Evolutionary conservation across 2,329 filamentous ascomycete genomes (phyloP).

Genomic region (Diaporthe eres): DNA sequence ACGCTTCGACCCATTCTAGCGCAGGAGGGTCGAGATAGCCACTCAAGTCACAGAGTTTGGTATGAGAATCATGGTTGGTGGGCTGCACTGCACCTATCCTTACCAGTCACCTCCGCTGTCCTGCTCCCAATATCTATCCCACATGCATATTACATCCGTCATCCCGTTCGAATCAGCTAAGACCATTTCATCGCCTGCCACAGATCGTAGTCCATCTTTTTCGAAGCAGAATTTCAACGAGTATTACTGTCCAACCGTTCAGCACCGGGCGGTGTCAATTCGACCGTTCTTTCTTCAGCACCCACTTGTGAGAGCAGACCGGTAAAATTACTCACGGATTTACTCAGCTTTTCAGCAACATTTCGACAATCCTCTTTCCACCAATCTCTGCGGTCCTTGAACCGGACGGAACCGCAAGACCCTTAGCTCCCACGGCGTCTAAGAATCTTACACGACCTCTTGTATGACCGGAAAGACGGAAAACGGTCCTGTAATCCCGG

Average conservation of each 20-base stretch:
- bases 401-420: conserved; percentile 9
- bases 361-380: not conserved
- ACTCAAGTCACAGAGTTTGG: conserved; percentile 54
- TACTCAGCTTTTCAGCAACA: not conserved
- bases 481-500: conserved; percentile 36
- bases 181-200: conserved; percentile 47
- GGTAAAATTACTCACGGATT: not conserved
- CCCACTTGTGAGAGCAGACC: not conserved
- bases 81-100: conserved; percentile 53
- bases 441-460: conserved; percentile 29
- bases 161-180: conserved; percentile 47
- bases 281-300: conserved; percentile 6
- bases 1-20: conserved; percentile 52
- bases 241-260: conserved; percentile 43
- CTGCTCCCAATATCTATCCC: conserved; percentile 46
- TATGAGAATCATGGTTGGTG: conserved; percentile 56
- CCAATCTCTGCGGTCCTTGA: conserved; percentile 4
- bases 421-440: conserved; percentile 26
- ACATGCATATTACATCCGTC: conserved; percentile 38
- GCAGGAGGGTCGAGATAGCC: conserved; percentile 52
- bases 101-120: conserved; percentile 41
- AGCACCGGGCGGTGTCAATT: conserved; percentile 28
- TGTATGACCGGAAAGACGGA: conserved; percentile 40
- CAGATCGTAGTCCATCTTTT: conserved; percentile 40
- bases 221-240: conserved; percentile 40